phyloP scores from a whole-genome alignment of 345 rosid genomes.

The Pistacia integerrima region DNA sequence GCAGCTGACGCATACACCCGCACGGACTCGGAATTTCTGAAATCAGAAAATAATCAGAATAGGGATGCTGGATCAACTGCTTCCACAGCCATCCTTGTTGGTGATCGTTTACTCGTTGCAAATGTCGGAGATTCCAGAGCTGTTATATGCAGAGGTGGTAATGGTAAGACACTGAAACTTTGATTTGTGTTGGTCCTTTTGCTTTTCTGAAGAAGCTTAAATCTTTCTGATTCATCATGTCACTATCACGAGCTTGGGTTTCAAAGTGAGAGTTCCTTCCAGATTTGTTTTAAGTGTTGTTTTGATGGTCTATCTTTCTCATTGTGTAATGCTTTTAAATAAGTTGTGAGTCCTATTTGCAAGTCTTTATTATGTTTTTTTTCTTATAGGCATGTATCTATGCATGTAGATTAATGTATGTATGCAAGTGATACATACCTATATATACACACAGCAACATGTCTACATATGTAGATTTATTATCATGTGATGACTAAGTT shows the following conservation, averaged over 20 bases:
- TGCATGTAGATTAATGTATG: neutral
- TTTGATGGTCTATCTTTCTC: neutral
- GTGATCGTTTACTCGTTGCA: slow-evolving; percentile 91
- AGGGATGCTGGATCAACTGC: slow-evolving; percentile 99
- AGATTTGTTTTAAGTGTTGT: neutral
- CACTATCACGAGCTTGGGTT: neutral
- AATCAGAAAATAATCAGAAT: slow-evolving; percentile 87
- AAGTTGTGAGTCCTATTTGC: neutral
- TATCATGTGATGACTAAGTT: neutral
- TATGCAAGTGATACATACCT: neutral
- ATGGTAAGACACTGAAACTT: slow-evolving; percentile 51
- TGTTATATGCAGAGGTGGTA: slow-evolving; percentile 93
- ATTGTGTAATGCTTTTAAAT: neutral
- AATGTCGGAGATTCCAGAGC: slow-evolving; percentile 99
- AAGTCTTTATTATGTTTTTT: neutral
- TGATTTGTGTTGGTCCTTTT: slow-evolving; percentile 3
- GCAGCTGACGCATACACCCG: slow-evolving; percentile 94
- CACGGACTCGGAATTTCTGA: slow-evolving; percentile 91
- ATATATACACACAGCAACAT: neutral
- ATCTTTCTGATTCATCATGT: neutral
- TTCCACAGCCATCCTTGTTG: slow-evolving; percentile 93
- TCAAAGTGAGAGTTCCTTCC: neutral
- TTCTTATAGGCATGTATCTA: neutral
- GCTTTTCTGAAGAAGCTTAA: neutral
- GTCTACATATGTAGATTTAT: neutral